phyloP scores from a whole-genome alignment of 2,329 filamentous ascomycete species.

The Triangularia setosa region DNA sequence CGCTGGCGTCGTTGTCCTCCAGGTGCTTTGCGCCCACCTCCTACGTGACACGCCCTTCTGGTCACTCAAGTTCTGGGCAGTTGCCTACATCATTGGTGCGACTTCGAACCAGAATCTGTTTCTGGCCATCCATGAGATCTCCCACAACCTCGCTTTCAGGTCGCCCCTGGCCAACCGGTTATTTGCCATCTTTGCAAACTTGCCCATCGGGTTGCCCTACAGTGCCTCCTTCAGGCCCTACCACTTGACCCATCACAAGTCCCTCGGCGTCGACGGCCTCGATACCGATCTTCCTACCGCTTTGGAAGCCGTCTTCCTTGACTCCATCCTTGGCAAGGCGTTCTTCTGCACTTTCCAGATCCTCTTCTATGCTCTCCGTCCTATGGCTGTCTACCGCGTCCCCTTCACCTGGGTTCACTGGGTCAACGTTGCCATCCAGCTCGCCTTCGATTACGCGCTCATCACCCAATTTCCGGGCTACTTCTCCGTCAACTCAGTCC shows the following conservation, averaged over 20 bases:
- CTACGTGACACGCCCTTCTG: constrained; percentile 75
- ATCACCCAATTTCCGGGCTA: constrained; percentile 41
- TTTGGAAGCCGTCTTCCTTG: constrained; percentile 85
- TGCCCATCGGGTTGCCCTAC: constrained; percentile 94
- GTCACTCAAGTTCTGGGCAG: constrained; percentile 78
- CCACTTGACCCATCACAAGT: constrained; percentile 98
- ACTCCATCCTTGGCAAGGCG: constrained; percentile 92
- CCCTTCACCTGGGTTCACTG: constrained; percentile 82
- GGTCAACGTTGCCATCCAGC: constrained; percentile 74
- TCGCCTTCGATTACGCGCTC: constrained; percentile 71
- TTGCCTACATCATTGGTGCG: constrained; percentile 87
- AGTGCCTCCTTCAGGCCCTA: constrained; percentile 97
- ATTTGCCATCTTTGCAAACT: constrained; percentile 87
- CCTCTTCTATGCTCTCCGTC: constrained; percentile 94
- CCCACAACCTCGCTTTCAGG: constrained; percentile 91
- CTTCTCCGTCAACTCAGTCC: constrained; percentile 61
- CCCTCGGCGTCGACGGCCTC: constrained; percentile 89
- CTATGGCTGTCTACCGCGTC: constrained; percentile 89
- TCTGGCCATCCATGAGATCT: constrained; percentile 97
- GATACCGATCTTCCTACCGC: constrained; percentile 94
- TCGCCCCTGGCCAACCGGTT: constrained; percentile 75
- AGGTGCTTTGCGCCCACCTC: constrained; percentile 71
- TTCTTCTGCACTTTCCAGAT: constrained; percentile 99
- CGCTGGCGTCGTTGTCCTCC: constrained; percentile 73
- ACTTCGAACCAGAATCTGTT: constrained; percentile 98